Base-by-base conservation (phyloP, 2,329 filamentous ascomycete genomes). In the Aspergillus sp. region DNA sequence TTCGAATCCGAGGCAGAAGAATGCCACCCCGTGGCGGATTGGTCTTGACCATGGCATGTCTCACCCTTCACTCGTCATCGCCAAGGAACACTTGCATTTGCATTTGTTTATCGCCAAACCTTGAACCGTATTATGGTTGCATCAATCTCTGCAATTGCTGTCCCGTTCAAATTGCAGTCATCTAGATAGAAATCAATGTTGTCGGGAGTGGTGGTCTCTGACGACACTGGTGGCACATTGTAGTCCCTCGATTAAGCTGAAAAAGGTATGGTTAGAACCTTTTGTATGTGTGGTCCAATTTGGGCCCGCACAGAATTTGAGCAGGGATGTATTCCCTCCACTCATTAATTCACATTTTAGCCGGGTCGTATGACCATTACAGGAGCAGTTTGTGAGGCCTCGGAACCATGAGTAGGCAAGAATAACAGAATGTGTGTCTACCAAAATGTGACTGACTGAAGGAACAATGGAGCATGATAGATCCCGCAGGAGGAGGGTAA, bases 191-290 rank as follows among this genome's bases (percentile, higher is more conserved):
- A 84, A 88, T 78, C 22, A 64, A 93, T 89, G 30, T 89, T 80
- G 51, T 76, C 76, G 50, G 82, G 79, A 49, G 83, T 89, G 51
- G 90, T 85, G 50, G 81, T 86, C 80, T 93, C 93, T 61, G 89
- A 94, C 88, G 45, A 93, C 88, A 52, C 82, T 85, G 75, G 84
- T 88, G 50, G 85, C 88, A 63, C 88, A 82, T 69, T 87, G 82
- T 46, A 92, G 75, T 47, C 88, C 88, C 88, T 88, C 93, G 64
- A 83, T 77, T 42, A 94, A 77, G 16, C 45, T 26, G 19, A 38
- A 47, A 24, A 13, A 16, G 16, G n/a, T 35, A 7, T 22, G 22
- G 44, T 46, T 3, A 46, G 24, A 14, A 1, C 1, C 14, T 20
- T 16, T 14, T 9, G 10, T 3, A 46, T 17, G 35, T 35, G 1